phyloP scores from a whole-genome alignment of 495 filamentous ascomycete genomes.

The Aspergillus sclerotiicarbonarius region DNA sequence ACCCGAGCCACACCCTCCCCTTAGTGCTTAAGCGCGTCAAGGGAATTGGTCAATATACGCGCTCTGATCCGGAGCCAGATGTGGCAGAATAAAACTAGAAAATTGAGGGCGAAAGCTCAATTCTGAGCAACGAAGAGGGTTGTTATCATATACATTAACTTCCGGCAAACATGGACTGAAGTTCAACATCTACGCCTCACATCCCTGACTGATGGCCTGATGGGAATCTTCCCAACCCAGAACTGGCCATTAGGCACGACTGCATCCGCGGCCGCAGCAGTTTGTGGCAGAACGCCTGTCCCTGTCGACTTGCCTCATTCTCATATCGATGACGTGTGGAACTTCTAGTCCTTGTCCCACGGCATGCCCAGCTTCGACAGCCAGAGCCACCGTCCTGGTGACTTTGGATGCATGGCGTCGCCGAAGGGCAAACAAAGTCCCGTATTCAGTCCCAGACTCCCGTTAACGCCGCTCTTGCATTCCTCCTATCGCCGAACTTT shows the following conservation, averaged over 20 bases:
- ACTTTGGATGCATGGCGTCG: neutral
- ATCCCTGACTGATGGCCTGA: slow-evolving; percentile 4
- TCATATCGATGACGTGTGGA: neutral
- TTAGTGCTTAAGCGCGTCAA: slow-evolving; percentile 9
- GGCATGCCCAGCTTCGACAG: neutral
- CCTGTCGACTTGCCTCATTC: slow-evolving; percentile 5
- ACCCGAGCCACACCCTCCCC: slow-evolving; percentile 14
- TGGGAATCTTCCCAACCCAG: neutral
- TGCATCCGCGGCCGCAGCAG: slow-evolving; percentile 6
- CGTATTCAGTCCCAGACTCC: slow-evolving; percentile 15
- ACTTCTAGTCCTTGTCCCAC: neutral
- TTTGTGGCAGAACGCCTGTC: neutral
- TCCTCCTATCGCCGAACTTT: slow-evolving; percentile 4
- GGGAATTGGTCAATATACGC: slow-evolving; percentile 10
- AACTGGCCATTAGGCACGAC: slow-evolving; percentile 17
- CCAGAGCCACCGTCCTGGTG: neutral
- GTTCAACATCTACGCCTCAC: slow-evolving; percentile 9
- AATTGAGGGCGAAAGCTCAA: neutral
- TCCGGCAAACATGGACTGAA: slow-evolving; percentile 1
- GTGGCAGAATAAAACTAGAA: neutral
- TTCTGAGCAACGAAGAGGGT: neutral
- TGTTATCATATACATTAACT: slow-evolving; percentile 4
- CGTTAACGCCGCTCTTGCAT: slow-evolving; percentile 12
- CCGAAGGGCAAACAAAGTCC: slow-evolving; percentile 9
- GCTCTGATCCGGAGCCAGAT: neutral